Evolutionary conservation across 1,284 basidiomycete genomes (phyloP), one percentile per base, ranked within the genome.

Genomic region (Trametes pubescens): DNA sequence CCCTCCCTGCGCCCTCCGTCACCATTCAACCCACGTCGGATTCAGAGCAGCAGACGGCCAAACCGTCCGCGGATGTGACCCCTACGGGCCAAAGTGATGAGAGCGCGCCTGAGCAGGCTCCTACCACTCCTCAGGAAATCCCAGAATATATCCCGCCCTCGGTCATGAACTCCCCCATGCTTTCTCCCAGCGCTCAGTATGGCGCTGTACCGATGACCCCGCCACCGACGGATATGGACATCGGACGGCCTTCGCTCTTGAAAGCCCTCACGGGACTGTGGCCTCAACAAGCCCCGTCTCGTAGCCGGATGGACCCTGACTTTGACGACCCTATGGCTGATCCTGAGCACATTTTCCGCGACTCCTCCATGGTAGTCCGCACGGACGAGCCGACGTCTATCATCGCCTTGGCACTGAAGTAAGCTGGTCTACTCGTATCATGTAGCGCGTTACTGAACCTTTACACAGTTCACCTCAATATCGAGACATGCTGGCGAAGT

Each of bases 371-470:
- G 85, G 91, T 99, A 54, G 93, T 99, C 29, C 88, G 98, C 24
- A 97, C 96, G 53, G 96, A 99, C 75, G 98, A 99, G 77, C 98
- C 98, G 3, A 98, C 96, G 0, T 98, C 96, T 10, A 98, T 99
- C 72, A 97, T 99, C 68, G 97, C 98, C 4, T 89, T 99, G 60
- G 96, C 96, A 10, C 81, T 99, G 51, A 95, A 92, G 91, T 95
- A 71, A 71, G 86, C 26, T 2, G 2, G 1, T 26, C 13, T 22
- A 4, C 24, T 75, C 24, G 7, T 46, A n/a, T 35, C 48, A 35
- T 9, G 3, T 48, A 59, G 67, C n/a, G 67, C 37, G 37, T 46
- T 47, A 51, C 43, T 48, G 34, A 64, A 44, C 11, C n/a, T 21
- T 10, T 4, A n/a, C 21, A 38, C 52, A 95, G 94, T 72, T 96